These are phyloP conservation scores for Centaurea solstitialis DNA, from an alignment of 129 eudicot genomes.

Conservation along the genomic window DNA sequence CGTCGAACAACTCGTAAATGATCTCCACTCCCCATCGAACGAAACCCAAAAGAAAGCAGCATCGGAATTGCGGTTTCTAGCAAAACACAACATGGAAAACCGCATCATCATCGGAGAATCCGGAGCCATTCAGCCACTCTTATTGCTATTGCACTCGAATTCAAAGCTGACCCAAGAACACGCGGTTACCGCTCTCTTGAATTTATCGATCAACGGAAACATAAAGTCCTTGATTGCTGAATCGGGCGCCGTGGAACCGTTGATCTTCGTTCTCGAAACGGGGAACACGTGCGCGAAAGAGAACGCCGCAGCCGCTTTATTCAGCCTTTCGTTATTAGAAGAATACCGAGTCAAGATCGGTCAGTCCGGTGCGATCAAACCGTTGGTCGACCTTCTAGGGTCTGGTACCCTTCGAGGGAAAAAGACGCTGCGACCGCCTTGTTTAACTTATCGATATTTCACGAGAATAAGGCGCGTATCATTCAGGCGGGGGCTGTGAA, in stretches of 20 bases:
- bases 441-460: constrained; percentile 81
- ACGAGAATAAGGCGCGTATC: constrained; percentile 91
- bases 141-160: constrained; percentile 54
- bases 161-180: constrained; percentile 70
- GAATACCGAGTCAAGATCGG: constrained; percentile 82
- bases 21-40: constrained; percentile 42
- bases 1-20: constrained; percentile 53
- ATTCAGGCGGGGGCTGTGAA: constrained; percentile 89
- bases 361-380: constrained; percentile 81
- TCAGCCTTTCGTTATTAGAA: constrained; percentile 81
- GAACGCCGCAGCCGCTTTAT: constrained; percentile 87
- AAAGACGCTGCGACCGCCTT: constrained; percentile 95
- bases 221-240: constrained; percentile 74
- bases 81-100: constrained; percentile 74
- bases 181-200: constrained; percentile 86
- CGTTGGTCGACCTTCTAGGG: constrained; percentile 71
- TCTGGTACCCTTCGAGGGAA: constrained; percentile 82
- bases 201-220: constrained; percentile 67
- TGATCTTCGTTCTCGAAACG: constrained; percentile 66
- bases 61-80: constrained; percentile 71
- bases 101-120: constrained; percentile 74
- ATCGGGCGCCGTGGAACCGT: constrained; percentile 77
- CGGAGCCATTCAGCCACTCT: constrained; percentile 72
- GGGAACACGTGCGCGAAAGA: constrained; percentile 79
- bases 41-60: constrained; percentile 70